Base-by-base conservation (phyloP, 1,139 yeast species). In the Blastobotrys persicus region DNA sequence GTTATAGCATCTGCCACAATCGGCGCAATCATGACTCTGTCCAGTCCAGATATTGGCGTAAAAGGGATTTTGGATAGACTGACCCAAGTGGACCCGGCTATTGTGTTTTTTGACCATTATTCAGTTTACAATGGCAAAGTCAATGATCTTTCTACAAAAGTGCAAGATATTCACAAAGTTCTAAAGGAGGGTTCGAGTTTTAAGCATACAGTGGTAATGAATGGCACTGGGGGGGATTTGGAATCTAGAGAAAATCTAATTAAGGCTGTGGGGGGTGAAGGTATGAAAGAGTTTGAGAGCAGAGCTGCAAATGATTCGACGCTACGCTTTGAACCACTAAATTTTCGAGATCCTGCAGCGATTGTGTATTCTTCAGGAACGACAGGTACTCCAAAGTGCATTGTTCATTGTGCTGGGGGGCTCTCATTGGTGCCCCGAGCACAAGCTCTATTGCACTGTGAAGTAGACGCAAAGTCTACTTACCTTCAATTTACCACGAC, bases 21-120 rank as follows among this genome's bases (percentile, higher is more conserved):
- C 7, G 41, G 41, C 4, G 41, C 41, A 12, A 37, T 37, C 5
- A 37, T 37, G 41, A 37, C 41, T 6, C 19, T 37, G 12, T 37
- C 41, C 11, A 37, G 41, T 19, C 41, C 41, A 14, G 41, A 37
- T 13, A 37, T 37, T 12, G 41, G 41, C 11, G 14, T 37, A 26
- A 37, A 37, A 28, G 41, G 41, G 9, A 37, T 37, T 19, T 37
- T 37, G 28, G 41, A 37, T 19, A 26, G 41, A 3, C 13, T 37
- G 41, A 13, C 19, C 9, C 41, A 37, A 14, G 41, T 37, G 14
- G 41, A 37, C 19, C 41, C 41, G n/a, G 35, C 38, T 9, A 20
- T 43, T 16, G 40, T 43, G 33, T 35, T 43, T 43, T 33, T 43
- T 33, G 28, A 43, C 41, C 40, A 43, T 6, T 23, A 3, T 31